phyloP scores from a whole-genome alignment of 2,329 filamentous ascomycete genomes.

The Aspergillus ruber region DNA sequence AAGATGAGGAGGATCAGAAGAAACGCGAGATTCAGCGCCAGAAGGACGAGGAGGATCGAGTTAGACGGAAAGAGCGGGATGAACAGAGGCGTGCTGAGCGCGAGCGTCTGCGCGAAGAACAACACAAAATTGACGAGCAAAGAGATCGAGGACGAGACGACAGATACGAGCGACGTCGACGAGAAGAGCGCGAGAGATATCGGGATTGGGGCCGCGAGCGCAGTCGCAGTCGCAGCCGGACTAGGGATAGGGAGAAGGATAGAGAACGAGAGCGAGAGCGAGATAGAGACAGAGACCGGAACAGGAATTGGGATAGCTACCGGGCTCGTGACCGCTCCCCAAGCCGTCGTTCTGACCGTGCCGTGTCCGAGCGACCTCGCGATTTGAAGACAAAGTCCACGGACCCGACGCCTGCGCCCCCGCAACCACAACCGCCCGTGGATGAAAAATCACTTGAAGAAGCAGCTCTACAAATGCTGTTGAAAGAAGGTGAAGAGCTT shows the following conservation, averaged over 20 bases:
- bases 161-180: slow-evolving; percentile 38
- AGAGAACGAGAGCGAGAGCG: slow-evolving; percentile 10
- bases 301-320: slow-evolving; percentile 13
- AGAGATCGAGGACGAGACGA: slow-evolving; percentile 46
- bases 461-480: slow-evolving; percentile 47
- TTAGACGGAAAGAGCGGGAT: slow-evolving; percentile 46
- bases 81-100: slow-evolving; percentile 45
- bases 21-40: slow-evolving; percentile 39
- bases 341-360: slow-evolving; percentile 28
- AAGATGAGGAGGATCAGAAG: slow-evolving; percentile 37
- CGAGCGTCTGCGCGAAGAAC: slow-evolving; percentile 47
- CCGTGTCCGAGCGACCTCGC: slow-evolving; percentile 20
- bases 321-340: slow-evolving; percentile 27
- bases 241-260: slow-evolving; percentile 19
- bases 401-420: slow-evolving; percentile 24
- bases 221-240: slow-evolving; percentile 30
- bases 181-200: slow-evolving; percentile 42
- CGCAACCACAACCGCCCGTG: slow-evolving; percentile 24
- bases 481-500: slow-evolving; percentile 50
- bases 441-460: slow-evolving; percentile 52
- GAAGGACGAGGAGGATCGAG: slow-evolving; percentile 40
- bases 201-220: slow-evolving; percentile 31
- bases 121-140: slow-evolving; percentile 48
- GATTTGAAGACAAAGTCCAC: slow-evolving; percentile 29
- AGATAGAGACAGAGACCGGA: slow-evolving; percentile 11